Evolutionary conservation across 148 eudicot genomes (phyloP).

Genomic region (Drosera capensis): DNA sequence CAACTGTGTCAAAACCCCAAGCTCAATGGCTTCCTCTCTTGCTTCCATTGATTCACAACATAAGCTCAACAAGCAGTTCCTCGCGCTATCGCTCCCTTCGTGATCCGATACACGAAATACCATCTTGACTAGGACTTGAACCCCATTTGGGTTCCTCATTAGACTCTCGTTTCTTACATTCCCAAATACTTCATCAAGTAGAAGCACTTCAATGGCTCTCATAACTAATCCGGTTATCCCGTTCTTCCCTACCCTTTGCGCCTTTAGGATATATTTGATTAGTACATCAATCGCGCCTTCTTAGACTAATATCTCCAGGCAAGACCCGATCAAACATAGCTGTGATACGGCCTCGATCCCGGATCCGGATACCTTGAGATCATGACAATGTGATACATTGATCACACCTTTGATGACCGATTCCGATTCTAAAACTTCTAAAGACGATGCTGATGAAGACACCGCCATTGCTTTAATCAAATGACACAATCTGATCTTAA

Average conservation of each 20-base stretch:
- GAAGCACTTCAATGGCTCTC: conserved; percentile 21
- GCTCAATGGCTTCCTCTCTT: conserved; percentile 32
- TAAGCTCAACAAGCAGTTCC: conserved; percentile 24
- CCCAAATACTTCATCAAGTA: conserved; percentile 20
- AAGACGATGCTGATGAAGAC: conserved; percentile 14
- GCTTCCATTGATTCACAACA: conserved; percentile 28
- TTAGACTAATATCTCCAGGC: conserved; percentile 17
- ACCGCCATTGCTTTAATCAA: conserved; percentile 22
- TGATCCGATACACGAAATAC: conserved; percentile 54
- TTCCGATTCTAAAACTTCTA: conserved; percentile 18
- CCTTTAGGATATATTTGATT: conserved; percentile 16
- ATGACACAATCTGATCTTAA: conserved; percentile 34
- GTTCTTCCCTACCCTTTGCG: conserved; percentile 9
- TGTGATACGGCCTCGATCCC: conserved; percentile 28
- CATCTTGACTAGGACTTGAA: conserved; percentile 40
- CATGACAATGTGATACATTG: conserved; percentile 9
- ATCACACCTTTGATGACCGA: conserved; percentile 15
- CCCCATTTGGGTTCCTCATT: conserved; percentile 19
- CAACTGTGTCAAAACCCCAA: conserved; percentile 54
- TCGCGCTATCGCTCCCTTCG: conserved; percentile 52
- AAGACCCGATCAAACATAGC: conserved; percentile 10
- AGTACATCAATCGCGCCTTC: conserved; percentile 25
- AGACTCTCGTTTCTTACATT: conserved; percentile 25
- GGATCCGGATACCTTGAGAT: conserved; percentile 16
- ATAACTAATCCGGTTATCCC: conserved; percentile 20